Base-by-base conservation (phyloP, 306 rosid species). In the Rosa chinensis region DNA sequence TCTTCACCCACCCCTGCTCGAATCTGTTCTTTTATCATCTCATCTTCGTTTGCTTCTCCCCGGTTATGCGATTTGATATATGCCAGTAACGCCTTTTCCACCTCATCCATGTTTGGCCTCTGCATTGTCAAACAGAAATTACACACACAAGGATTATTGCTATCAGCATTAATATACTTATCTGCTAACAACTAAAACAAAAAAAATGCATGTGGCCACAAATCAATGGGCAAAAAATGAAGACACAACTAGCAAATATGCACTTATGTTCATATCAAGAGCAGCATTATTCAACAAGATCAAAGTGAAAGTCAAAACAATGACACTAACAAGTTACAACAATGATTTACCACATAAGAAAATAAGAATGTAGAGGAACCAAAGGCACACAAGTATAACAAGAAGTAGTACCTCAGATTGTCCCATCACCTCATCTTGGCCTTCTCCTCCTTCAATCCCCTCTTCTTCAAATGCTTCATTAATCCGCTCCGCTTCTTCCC, bases 351-450 rank as follows among this genome's bases (percentile, higher is more conserved):
- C 5, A 37, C 66, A 53, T 17, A 1, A 50, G 64, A 32, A 50
- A 72, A 6, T 16, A 55, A 5, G n/a, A 66, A 77, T 21, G 14
- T 49, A 12, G 20, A 20, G n/a, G 40, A 77, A 59, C 70, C 14
- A 20, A 48, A 11, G 39, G 45, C 20, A 23, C 72, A 32, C 28
- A 48, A 6, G 43, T 23, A 59, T 47, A 14, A 48, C 52, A 73
- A 45, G 50, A 0, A 21, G 2, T 28, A 13, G 70, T 66, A 74
- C 84, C 79, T 74, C 83, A 37, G 9, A 11, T 56, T 70, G 59
- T 80, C 48, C 79, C 49, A 73, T 32, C 28, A 14, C 79, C 42
- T 25, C 72, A 25, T 40, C 47, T 37, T 17, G 70, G 18, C 23
- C 69, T 6, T 77, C 71, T 28, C 39, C 82, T 35, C 53, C 70